A percentile compares a stretch with the other conserved stretches of the same genome.
Conservation (phyloP, 1,284 basidiomycete genomes). For the Porogramme epimiltina region DNA sequence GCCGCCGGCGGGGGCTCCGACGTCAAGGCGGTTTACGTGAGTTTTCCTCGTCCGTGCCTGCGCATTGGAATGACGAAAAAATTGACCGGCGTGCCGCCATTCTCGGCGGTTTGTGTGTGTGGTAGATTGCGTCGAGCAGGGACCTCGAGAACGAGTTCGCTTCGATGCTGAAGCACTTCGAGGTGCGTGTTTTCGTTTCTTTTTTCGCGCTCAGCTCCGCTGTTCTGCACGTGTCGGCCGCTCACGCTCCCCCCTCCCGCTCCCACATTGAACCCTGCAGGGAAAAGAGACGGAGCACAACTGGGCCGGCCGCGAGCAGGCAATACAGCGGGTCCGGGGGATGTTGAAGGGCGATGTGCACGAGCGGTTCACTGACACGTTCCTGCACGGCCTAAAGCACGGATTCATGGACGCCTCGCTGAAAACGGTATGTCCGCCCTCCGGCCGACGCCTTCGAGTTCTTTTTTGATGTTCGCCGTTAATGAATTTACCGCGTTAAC, state of each 20-base stretch:
- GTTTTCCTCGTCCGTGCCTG: conserved; percentile 28
- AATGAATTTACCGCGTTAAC: conserved; percentile 12
- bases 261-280: conserved; percentile 43
- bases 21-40: conserved; percentile 72
- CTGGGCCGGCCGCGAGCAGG: conserved; percentile 85
- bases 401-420: conserved; percentile 82
- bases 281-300: conserved; percentile 98
- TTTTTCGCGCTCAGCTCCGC: too few species aligned
- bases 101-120: conserved; percentile 17
- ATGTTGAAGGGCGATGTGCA: conserved; percentile 90
- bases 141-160: conserved; percentile 89
- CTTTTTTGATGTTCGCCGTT: conserved; percentile 7
- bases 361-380: conserved; percentile 71
- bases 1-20: conserved; percentile 46
- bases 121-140: conserved; percentile 78
- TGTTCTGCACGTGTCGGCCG: neutral
- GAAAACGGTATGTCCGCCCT: conserved; percentile 74
- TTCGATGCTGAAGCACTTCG: conserved; percentile 79
- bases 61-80: neutral
- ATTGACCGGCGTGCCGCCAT: conserved; percentile 16
- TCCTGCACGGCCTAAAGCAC: conserved; percentile 74
- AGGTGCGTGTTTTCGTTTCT: conserved; percentile 47
- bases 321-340: conserved; percentile 82
- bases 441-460: neutral
- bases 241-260: conserved; percentile 6